Conservation (phyloP, 257 asterid genomes). For the Prunella vulgaris region DNA sequence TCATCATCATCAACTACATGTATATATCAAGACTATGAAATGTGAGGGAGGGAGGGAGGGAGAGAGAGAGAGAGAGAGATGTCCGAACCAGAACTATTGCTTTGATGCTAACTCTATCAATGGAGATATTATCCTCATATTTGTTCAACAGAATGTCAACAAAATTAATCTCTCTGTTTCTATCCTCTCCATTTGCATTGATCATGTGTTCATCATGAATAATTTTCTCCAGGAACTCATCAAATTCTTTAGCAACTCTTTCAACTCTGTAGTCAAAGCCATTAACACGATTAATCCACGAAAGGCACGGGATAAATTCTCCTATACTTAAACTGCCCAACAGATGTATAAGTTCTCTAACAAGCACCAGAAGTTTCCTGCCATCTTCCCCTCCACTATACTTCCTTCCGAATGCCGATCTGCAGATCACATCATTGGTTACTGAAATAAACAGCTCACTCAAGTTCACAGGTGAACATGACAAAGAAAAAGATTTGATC, state of each 20-base stretch:
- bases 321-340: slow-evolving; percentile 30
- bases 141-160: slow-evolving; percentile 32
- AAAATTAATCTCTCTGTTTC: slow-evolving; percentile 12
- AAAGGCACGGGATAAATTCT: slow-evolving; percentile 38
- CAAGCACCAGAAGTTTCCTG: slow-evolving; percentile 14
- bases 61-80: too few relatives aligned
- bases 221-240: slow-evolving; percentile 39
- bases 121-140: neutral
- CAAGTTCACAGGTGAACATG: slow-evolving; percentile 24
- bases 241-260: slow-evolving; percentile 27
- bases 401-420: slow-evolving; percentile 49
- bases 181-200: too few relatives aligned
- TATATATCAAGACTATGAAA: too few relatives aligned
- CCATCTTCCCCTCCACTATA: slow-evolving; percentile 30
- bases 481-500: slow-evolving; percentile 1
- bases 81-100: too few relatives aligned
- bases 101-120: slow-evolving; percentile 19
- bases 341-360: slow-evolving; percentile 25
- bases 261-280: slow-evolving; percentile 36
- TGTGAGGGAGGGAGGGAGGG: too few relatives aligned
- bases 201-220: too few relatives aligned
- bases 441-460: slow-evolving; percentile 23
- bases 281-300: slow-evolving; percentile 36
- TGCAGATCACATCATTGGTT: slow-evolving; percentile 37
- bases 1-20: too few relatives aligned